Evolutionary conservation across 2,329 filamentous ascomycete genomes (phyloP), one percentile per base, ranked within the genome.

Genomic region (Calcarisporium arbuscula): DNA sequence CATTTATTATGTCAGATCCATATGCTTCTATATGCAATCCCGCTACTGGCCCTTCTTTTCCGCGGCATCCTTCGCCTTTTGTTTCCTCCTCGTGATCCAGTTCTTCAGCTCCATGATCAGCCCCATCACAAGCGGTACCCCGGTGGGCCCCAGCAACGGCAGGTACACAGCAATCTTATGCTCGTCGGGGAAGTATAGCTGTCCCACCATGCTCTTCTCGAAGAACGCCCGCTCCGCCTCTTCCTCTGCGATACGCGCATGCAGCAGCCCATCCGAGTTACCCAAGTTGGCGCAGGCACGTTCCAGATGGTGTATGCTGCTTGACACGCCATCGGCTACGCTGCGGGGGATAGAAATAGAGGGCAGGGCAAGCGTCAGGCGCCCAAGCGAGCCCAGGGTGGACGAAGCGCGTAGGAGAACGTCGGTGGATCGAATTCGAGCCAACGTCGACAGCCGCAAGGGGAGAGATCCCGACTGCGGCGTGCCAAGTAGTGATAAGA

Each of bases 131-230:
- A 98, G 63, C 23, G 92, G 92, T 10, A 96, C 90, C 5, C 85
- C 88, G 26, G 96, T 80, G 0, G 92, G 92, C 1, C 92, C 92
- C 26, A 98, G 64, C 9, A 98, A 64, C 2, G 92, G 92, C 49
- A 98, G 62, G 56, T 98, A 98, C 1, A 98, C 92, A 1, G 92
- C 92, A 17, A 98, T 77, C 61, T 96, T 98, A 60, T 98, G 92
- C 64, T 98, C 92, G 53, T 98, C 92, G 0, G 92, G 92, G 58
- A 98, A 98, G 60, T 96, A 98, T 3, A 96, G 81, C 63, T 96
- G 92, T 0, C 89, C 92, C 10, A 98, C 92, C 92, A 98, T 98
- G 53, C 85, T 94, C 62, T 94, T 94, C 61, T 98, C 92, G 48
- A 98, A 98, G 61, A 98, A 98, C 0, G 90, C 90, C 41, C 83